phyloP scores from a whole-genome alignment of 208 protist species.

The Crithidia thermophila region DNA sequence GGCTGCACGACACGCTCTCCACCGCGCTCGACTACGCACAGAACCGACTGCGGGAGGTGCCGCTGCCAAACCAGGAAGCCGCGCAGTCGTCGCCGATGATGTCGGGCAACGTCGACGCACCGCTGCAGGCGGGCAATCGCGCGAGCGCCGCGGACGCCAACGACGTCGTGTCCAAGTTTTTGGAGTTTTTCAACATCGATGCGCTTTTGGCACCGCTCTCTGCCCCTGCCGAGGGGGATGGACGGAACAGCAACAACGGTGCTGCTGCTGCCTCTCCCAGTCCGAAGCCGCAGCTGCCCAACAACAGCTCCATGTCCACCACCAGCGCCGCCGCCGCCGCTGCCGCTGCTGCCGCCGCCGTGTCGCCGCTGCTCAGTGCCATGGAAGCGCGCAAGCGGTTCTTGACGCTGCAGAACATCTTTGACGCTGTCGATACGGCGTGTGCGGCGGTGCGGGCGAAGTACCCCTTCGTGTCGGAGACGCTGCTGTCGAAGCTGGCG shows the following conservation, averaged over 20 bases:
- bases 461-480: slow-evolving; percentile 14
- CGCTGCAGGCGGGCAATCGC: no score
- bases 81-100: not conserved
- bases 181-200: slow-evolving; percentile 28
- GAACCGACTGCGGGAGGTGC: slow-evolving; percentile 5
- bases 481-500: slow-evolving; percentile 14
- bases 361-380: not conserved
- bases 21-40: slow-evolving; percentile 25
- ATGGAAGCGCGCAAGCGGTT: slow-evolving; percentile 5
- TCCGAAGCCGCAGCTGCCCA: not conserved
- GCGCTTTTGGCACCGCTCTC: slow-evolving; percentile 13
- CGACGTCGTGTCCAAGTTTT: slow-evolving; percentile 27
- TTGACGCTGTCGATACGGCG: slow-evolving; percentile 4
- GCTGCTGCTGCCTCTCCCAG: not conserved
- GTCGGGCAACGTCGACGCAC: no score
- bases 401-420: slow-evolving; percentile 24
- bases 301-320: not conserved
- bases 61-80: not conserved
- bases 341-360: not conserved
- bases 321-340: not conserved
- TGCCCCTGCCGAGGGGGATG: not conserved
- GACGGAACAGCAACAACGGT: not conserved
- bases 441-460: slow-evolving; percentile 7
- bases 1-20: slow-evolving; percentile 43
- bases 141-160: no score